Percentiles rank a stretch among this genome's conserved stretches.
Conservation (phyloP, 2,329 filamentous ascomycete genomes). For the Epichloe typhina region DNA sequence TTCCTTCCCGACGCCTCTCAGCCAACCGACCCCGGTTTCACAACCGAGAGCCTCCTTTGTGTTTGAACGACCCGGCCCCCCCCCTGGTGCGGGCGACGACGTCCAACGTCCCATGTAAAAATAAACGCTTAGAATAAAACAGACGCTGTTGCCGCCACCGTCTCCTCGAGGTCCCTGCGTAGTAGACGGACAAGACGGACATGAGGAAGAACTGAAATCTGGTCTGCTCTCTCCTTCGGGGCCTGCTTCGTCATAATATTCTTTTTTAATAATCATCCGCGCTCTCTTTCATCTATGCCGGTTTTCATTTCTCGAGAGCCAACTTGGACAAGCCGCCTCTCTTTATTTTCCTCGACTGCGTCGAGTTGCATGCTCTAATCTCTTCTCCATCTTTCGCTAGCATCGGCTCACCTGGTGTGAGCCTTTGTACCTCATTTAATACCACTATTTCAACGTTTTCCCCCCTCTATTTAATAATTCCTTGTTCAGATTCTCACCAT, state of each 20-base stretch:
- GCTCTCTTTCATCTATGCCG: not conserved
- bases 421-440: not conserved
- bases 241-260: not conserved
- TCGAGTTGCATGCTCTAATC: not conserved
- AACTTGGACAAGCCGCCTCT: not conserved
- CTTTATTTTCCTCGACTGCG: not conserved
- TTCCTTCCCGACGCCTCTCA: not conserved
- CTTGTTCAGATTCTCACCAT: slow-evolving; percentile 1
- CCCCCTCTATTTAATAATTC: not conserved
- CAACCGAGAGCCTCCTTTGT: too few relatives aligned
- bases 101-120: too few relatives aligned
- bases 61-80: too few relatives aligned
- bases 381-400: not conserved
- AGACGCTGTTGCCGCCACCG: too few relatives aligned
- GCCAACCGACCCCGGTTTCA: not conserved
- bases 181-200: too few relatives aligned
- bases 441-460: too few relatives aligned
- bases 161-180: too few relatives aligned
- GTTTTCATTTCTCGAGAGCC: too few relatives aligned
- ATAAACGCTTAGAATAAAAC: too few relatives aligned
- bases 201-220: too few relatives aligned
- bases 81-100: too few relatives aligned
- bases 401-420: not conserved
- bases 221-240: not conserved
- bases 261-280: not conserved